Conservation (phyloP, 164 flowering plant genomes). For the Chimonanthus praecox region DNA sequence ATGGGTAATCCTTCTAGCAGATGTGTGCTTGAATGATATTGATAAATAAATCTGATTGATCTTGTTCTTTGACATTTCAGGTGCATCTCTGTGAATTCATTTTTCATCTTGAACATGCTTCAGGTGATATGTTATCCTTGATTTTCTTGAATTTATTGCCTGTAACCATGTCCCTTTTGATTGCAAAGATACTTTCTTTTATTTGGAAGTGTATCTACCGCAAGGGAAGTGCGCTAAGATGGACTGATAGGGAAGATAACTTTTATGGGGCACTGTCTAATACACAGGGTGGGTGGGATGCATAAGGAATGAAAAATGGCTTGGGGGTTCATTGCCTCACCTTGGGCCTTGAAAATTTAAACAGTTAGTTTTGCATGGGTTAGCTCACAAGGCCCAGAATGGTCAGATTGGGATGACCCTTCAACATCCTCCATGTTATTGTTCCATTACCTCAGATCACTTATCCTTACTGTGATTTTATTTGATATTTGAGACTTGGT, state of each 20-base stretch:
- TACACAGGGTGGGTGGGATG: too few species aligned
- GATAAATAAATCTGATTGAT: neutral
- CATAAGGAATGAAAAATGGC: too few species aligned
- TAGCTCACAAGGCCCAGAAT: too few species aligned
- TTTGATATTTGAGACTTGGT: neutral
- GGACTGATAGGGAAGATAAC: too few species aligned
- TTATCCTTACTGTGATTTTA: neutral
- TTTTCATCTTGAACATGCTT: constrained; percentile 80
- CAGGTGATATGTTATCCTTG: constrained; percentile 48
- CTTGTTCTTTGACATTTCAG: constrained; percentile 38
- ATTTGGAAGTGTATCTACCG: neutral
- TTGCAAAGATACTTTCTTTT: neutral
- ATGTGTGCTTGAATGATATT: neutral
- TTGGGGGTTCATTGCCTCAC: too few species aligned
- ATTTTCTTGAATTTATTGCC: neutral
- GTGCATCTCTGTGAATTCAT: constrained; percentile 70
- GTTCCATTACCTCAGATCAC: too few species aligned
- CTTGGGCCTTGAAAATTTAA: too few species aligned
- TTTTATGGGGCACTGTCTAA: too few species aligned
- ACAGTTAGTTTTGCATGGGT: too few species aligned
- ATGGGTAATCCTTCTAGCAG: neutral
- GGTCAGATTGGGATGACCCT: too few species aligned
- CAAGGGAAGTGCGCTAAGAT: too few species aligned
- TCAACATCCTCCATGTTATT: neutral
- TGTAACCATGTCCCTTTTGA: neutral